A percentile compares a stretch with the other conserved stretches of the same genome.
Evolutionary conservation across 1,284 basidiomycete species (phyloP).

Genomic region (Malassezia pachydermatis): DNA sequence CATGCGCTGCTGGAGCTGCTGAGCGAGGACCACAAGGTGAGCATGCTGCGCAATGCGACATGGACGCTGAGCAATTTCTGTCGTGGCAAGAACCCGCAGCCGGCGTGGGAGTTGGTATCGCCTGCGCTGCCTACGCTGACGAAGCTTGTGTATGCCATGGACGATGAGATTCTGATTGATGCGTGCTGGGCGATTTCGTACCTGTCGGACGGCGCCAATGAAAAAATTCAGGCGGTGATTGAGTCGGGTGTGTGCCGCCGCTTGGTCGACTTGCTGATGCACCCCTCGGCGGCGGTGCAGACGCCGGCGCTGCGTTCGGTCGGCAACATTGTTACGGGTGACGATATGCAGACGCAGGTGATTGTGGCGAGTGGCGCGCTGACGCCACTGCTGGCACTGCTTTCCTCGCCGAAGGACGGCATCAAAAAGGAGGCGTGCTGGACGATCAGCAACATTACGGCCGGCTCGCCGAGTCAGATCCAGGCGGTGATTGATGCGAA

Average conservation of each 20-base stretch:
- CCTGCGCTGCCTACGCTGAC: slow-evolving; percentile 91
- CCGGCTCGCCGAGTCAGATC: slow-evolving; percentile 90
- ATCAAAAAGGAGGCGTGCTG: slow-evolving; percentile 92
- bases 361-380: slow-evolving; percentile 93
- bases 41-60: slow-evolving; percentile 48
- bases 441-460: slow-evolving; percentile 99
- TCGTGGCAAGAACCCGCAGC: slow-evolving; percentile 48
- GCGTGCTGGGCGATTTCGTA: slow-evolving; percentile 99
- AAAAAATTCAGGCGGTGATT: slow-evolving; percentile 99
- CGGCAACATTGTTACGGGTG: slow-evolving; percentile 96
- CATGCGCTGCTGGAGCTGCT: slow-evolving; percentile 40
- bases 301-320: slow-evolving; percentile 94
- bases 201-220: slow-evolving; percentile 95
- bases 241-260: slow-evolving; percentile 95
- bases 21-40: slow-evolving; percentile 47
- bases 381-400: slow-evolving; percentile 75
- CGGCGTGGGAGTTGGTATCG: slow-evolving; percentile 55
- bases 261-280: slow-evolving; percentile 91
- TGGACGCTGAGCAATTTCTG: slow-evolving; percentile 49
- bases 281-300: slow-evolving; percentile 93
- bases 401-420: slow-evolving; percentile 92
- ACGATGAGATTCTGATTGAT: slow-evolving; percentile 98
- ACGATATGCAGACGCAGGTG: slow-evolving; percentile 96
- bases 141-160: slow-evolving; percentile 96
- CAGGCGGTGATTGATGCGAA: slow-evolving; percentile 64